These are phyloP conservation scores for Boletus hoseneyae DNA, from an alignment of 1,284 basidiomycete genomes.

Conservation along the genomic window DNA sequence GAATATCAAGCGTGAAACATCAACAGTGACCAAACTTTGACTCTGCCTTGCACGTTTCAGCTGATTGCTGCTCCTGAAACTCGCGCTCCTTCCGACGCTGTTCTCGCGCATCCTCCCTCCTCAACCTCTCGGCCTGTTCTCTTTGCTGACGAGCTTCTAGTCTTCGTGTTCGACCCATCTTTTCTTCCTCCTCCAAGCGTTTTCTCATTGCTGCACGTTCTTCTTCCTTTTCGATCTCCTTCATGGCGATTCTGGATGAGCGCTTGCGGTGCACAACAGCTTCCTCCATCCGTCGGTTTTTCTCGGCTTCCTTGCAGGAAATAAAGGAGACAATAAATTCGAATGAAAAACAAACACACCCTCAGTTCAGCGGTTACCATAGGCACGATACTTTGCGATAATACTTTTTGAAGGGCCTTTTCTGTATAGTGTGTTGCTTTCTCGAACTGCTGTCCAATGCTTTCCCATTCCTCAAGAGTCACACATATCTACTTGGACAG, in stretches of 20 bases:
- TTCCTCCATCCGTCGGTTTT: conserved; percentile 58
- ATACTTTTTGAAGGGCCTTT: conserved; percentile 67
- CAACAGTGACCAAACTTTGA: conserved; percentile 12
- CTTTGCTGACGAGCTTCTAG: conserved; percentile 60
- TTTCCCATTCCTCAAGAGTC: conserved; percentile 79
- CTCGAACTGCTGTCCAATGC: conserved; percentile 66
- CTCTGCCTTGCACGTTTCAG: conserved; percentile 7
- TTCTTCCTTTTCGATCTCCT: conserved; percentile 70
- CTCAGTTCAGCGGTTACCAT: conserved; percentile 58
- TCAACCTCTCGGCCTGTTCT: conserved; percentile 60
- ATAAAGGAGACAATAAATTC: conserved; percentile 6
- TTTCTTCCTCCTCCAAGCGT: conserved; percentile 63
- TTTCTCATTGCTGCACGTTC: conserved; percentile 50
- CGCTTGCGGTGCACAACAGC: conserved; percentile 77
- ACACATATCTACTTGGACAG: conserved; percentile 59
- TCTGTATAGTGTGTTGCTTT: conserved; percentile 77
- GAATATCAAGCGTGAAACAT: conserved; percentile 6
- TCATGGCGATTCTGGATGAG: conserved; percentile 77
- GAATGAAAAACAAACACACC: conserved; percentile 17
- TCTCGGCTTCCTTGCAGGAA: conserved; percentile 55
- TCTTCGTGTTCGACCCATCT: conserved; percentile 57
- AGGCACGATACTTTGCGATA: conserved; percentile 66
- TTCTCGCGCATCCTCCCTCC: conserved; percentile 55
- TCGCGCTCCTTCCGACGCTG: conserved; percentile 51
- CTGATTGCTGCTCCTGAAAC: conserved; percentile 27